Percentiles rank a stretch among this genome's conserved stretches.
Evolutionary conservation across 179 eudicot genomes (phyloP).

Genomic region (Beta corolliflora): DNA sequence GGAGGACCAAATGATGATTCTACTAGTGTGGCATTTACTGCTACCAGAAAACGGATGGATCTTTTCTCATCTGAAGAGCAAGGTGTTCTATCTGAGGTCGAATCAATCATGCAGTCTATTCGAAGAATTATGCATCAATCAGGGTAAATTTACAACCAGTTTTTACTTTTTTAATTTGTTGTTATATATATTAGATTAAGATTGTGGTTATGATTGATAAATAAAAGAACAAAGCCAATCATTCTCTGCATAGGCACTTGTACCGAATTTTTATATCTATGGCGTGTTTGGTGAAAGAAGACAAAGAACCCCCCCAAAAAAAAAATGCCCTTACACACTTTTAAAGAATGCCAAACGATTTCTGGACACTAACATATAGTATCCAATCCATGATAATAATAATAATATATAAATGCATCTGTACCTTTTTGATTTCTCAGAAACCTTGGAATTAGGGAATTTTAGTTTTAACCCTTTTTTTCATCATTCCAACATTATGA

Average conservation of each 20-base stretch:
- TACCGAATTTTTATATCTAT: not conserved
- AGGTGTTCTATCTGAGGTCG: constrained; percentile 64
- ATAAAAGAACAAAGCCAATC: not conserved
- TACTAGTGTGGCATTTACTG: constrained; percentile 42
- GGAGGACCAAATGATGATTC: constrained; percentile 43
- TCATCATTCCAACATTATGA: not conserved
- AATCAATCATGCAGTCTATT: constrained; percentile 61
- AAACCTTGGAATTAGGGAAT: no score
- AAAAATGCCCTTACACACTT: no score
- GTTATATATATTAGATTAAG: not conserved
- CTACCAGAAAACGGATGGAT: constrained; percentile 66
- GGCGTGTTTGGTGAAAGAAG: no score
- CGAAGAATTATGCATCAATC: constrained; percentile 72
- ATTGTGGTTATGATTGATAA: not conserved
- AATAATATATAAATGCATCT: no score
- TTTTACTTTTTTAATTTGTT: constrained; percentile 2
- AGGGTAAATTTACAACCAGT: constrained; percentile 47
- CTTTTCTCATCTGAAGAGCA: constrained; percentile 77
- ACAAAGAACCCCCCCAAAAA: not conserved
- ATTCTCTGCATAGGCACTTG: not conserved
- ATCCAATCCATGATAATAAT: no score
- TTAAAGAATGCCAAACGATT: no score
- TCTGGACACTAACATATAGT: no score
- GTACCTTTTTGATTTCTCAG: no score
- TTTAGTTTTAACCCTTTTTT: not conserved